Conservation (phyloP, 805 yeast species). For the Candida qinlingensis region DNA sequence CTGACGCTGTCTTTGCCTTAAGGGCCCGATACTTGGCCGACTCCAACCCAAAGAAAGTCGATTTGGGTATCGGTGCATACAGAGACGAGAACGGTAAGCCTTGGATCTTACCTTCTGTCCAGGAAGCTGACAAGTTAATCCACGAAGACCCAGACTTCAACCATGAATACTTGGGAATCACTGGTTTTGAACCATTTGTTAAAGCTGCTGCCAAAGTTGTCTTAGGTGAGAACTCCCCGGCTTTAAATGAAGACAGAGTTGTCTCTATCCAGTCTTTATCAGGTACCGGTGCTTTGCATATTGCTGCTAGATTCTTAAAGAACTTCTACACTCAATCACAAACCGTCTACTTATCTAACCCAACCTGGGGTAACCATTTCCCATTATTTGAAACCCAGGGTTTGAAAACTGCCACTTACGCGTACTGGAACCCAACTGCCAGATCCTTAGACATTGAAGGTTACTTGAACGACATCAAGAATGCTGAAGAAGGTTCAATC, state of each 20-base stretch:
- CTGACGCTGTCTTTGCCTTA: conserved; percentile 83
- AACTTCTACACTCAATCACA: conserved; percentile 31
- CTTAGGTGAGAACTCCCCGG: conserved; percentile 54
- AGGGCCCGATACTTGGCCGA: conserved; percentile 63
- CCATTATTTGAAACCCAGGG: conserved; percentile 75
- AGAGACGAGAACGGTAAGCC: conserved; percentile 66
- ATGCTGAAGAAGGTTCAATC: conserved; percentile 72
- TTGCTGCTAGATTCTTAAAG: conserved; percentile 59
- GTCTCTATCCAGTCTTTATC: conserved; percentile 73
- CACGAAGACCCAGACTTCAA: conserved; percentile 56
- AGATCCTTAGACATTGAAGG: conserved; percentile 72
- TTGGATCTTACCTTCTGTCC: conserved; percentile 67
- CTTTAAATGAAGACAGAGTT: conserved; percentile 40
- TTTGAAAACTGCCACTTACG: conserved; percentile 60
- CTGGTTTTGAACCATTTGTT: conserved; percentile 67
- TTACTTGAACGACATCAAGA: conserved; percentile 52
- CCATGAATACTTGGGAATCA: conserved; percentile 86
- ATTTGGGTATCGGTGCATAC: conserved; percentile 80
- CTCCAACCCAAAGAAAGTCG: conserved; percentile 62
- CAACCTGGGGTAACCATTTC: conserved; percentile 98
- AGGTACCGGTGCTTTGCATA: conserved; percentile 89
- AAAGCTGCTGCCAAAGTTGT: conserved; percentile 69
- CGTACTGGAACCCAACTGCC: conserved; percentile 77
- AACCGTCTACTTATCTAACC: conserved; percentile 68
- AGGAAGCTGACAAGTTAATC: conserved; percentile 59